Conservation (phyloP, 768 basidiomycete genomes). For the Hysterangium stoloniferum region DNA sequence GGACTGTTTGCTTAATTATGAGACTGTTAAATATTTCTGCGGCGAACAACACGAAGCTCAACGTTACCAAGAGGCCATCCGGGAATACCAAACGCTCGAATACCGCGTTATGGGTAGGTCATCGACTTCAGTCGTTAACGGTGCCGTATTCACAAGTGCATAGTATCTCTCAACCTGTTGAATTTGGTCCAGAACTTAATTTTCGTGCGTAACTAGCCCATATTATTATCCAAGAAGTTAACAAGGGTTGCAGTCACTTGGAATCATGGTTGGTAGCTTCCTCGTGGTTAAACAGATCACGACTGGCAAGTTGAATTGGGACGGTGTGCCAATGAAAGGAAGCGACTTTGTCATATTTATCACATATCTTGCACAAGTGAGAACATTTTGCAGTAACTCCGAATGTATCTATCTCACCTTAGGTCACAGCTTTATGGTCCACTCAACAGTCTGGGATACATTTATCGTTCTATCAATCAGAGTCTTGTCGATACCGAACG, state of each 20-base stretch:
- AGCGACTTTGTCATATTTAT: constrained; percentile 75
- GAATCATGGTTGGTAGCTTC: constrained; percentile 74
- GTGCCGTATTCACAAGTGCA: constrained; percentile 3
- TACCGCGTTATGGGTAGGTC: constrained; percentile 63
- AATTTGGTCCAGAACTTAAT: constrained; percentile 78
- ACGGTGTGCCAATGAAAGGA: not conserved
- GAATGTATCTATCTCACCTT: constrained; percentile 5
- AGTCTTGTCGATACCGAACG: constrained; percentile 79
- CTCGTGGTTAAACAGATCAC: constrained; percentile 70
- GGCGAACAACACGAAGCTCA: constrained; percentile 73
- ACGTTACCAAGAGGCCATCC: constrained; percentile 64
- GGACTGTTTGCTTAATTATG: constrained; percentile 73
- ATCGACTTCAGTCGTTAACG: not conserved
- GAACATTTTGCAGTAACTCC: constrained; percentile 11
- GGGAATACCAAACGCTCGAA: constrained; percentile 66
- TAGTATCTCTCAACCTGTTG: constrained; percentile 64
- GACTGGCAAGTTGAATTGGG: constrained; percentile 37
- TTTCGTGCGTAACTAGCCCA: constrained; percentile 40
- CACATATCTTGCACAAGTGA: constrained; percentile 71
- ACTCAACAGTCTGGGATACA: constrained; percentile 68
- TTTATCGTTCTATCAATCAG: constrained; percentile 71
- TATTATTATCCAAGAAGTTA: not conserved
- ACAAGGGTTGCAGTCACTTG: constrained; percentile 44
- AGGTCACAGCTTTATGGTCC: constrained; percentile 54
- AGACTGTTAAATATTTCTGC: constrained; percentile 86